A percentile compares a stretch with the other conserved stretches of the same genome.
These are phyloP conservation scores for Postia placenta DNA, from an alignment of 768 basidiomycete species.

Conservation along the genomic window DNA sequence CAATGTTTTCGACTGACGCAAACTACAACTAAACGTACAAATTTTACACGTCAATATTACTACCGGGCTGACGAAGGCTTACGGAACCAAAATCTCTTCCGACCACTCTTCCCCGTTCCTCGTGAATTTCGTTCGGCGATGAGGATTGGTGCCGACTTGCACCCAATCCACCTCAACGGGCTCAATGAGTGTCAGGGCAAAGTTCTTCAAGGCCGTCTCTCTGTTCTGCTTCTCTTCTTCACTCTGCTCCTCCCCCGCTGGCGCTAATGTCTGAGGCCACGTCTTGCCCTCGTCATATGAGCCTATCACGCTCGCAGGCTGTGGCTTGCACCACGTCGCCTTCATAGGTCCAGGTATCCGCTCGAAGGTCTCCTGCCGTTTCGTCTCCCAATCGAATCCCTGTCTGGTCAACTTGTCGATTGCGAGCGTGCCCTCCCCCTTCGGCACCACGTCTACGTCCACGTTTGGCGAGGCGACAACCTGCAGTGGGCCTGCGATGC, in stretches of 20 bases:
- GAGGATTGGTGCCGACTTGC: slow-evolving; percentile 51
- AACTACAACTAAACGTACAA: too few species aligned
- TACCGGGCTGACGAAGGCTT: too few species aligned
- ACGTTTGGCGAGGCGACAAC: slow-evolving; percentile 44
- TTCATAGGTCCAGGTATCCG: slow-evolving; percentile 55
- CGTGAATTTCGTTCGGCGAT: slow-evolving; percentile 51
- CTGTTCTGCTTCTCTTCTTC: slow-evolving; percentile 40
- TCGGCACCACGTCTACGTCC: slow-evolving; percentile 14
- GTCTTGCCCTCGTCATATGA: slow-evolving; percentile 50
- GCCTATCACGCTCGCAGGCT: slow-evolving; percentile 49
- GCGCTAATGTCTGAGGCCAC: slow-evolving; percentile 56
- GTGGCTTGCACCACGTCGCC: slow-evolving; percentile 66
- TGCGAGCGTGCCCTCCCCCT: slow-evolving; percentile 9
- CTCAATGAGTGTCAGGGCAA: slow-evolving; percentile 68
- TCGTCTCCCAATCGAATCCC: slow-evolving; percentile 58
- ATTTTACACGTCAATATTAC: too few species aligned
- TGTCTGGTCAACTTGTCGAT: slow-evolving; percentile 13
- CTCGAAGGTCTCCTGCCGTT: slow-evolving; percentile 55
- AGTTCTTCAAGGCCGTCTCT: slow-evolving; percentile 55
- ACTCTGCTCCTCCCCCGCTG: slow-evolving; percentile 31
- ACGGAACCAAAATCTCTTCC: slow-evolving; percentile 64
- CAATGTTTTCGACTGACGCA: too few species aligned
- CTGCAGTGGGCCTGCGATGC: slow-evolving; percentile 52
- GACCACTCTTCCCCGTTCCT: slow-evolving; percentile 45
- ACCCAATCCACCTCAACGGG: slow-evolving; percentile 64